Evolutionary conservation across 2,329 filamentous ascomycete genomes (phyloP), one percentile per base, ranked within the genome.

Genomic region (Truncatella angustata): DNA sequence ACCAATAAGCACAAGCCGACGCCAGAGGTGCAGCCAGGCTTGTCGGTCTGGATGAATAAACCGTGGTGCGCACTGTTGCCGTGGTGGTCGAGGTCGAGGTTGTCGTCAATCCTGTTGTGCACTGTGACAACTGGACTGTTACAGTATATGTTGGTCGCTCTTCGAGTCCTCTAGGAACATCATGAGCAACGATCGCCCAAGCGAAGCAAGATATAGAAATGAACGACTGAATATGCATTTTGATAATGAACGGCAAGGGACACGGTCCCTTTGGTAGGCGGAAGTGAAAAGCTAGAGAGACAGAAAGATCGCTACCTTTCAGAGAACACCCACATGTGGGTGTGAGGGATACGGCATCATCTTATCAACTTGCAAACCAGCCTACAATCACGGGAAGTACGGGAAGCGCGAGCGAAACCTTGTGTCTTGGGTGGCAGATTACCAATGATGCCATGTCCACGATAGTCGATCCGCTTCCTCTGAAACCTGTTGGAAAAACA

Each of bases 181-280:
- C n/a, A n/a, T n/a, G n/a, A 34, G 23, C 49, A 32, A 28, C 30
- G 4, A 35, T 50, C 16, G 49, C 43, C 11, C 48, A 30, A 30
- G 52, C 48, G 23, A 51, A n/a, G 36, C 49, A 54, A 18, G 43
- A 54, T 5, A 37, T 18, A n/a, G 21, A 54, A 52, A 54, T 34
- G 39, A 54, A 23, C 14, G 53, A 45, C 37, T 50, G 49, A 16
- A 46, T 9, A 37, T 45, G 53, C 53, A 54, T 54, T 18, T 6
- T 40, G 49, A 52, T 49, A 12, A 44, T 16, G 53, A 46, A 28
- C 35, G 53, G 16, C 20, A 18, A 44, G 45, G 49, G 50, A 54
- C 20, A 26, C 23, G 18, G 14, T 11, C 21, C 52, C 48, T 40
- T 26, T 18, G 20, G 23, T n/a, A n/a, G n/a, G n/a, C n/a, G 20